Conservation (phyloP, 495 filamentous ascomycete species). For the Glonium stellatum region DNA sequence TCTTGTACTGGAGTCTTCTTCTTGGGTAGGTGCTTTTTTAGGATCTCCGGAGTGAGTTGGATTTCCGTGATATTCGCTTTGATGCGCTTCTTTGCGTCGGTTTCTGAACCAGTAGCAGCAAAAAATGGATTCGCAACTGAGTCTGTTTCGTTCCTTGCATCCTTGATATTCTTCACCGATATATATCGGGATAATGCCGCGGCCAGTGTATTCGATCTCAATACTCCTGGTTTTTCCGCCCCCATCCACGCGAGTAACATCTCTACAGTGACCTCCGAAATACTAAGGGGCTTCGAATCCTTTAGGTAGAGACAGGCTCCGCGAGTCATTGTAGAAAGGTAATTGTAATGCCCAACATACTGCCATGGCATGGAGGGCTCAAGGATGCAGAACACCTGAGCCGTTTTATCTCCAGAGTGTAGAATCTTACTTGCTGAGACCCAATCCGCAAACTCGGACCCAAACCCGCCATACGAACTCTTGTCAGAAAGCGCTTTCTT, state of each 20-base stretch:
- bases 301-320: conserved; percentile 36
- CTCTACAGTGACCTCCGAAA: conserved; percentile 40
- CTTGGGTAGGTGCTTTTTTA: conserved; percentile 30
- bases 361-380: conserved; percentile 11
- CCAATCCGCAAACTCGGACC: conserved; percentile 40
- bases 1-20: conserved; percentile 30
- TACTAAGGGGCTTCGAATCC: conserved; percentile 22
- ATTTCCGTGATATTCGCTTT: conserved; percentile 15
- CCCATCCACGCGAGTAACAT: conserved; percentile 45
- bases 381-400: conserved; percentile 38
- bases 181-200: conserved; percentile 13
- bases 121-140: conserved; percentile 7
- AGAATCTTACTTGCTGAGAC: conserved; percentile 32
- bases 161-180: conserved; percentile 1
- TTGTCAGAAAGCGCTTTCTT: conserved; percentile 21
- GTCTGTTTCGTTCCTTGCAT: conserved; percentile 10
- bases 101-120: background rate
- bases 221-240: conserved; percentile 33
- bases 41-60: conserved; percentile 21
- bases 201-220: conserved; percentile 4
- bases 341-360: conserved; percentile 30
- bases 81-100: conserved; percentile 6
- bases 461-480: conserved; percentile 30
- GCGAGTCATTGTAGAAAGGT: conserved; percentile 36
- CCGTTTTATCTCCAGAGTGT: conserved; percentile 31